phyloP scores from a whole-genome alignment of 345 rosid species.

The Aegle marmelos region DNA sequence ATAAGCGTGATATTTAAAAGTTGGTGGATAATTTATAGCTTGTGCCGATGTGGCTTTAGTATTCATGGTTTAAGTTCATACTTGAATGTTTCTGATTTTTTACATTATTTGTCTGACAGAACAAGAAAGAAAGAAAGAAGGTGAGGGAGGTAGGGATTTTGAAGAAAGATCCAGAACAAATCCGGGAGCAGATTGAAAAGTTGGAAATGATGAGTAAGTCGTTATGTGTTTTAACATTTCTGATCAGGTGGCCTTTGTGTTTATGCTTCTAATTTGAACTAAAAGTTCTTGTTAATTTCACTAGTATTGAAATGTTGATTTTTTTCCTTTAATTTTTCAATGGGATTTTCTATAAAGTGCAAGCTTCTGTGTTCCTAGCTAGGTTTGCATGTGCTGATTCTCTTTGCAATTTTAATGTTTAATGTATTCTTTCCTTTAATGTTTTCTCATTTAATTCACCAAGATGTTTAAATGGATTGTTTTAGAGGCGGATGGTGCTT shows the following conservation, averaged over 20 bases:
- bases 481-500: conserved; percentile 98
- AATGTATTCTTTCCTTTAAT: conserved; percentile 1
- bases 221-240: not conserved
- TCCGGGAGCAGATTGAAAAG: conserved; percentile 88
- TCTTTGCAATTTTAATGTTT: conserved; percentile 2
- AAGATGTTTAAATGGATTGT: conserved; percentile 18
- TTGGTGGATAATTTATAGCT: not conserved
- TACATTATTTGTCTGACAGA: conserved; percentile 43
- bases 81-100: not conserved
- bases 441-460: conserved; percentile 12
- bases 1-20: not conserved
- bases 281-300: not conserved
- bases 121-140: conserved; percentile 96
- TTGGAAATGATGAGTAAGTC: conserved; percentile 89
- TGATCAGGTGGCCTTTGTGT: not conserved
- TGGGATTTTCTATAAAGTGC: not conserved
- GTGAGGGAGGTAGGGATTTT: conserved; percentile 97
- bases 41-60: not conserved
- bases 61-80: not conserved
- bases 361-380: not conserved
- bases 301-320: not conserved
- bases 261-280: not conserved
- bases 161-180: conserved; percentile 93
- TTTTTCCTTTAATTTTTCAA: not conserved
- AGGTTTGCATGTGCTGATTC: not conserved